Base-by-base conservation (phyloP, 1,284 basidiomycete genomes). In the Gymnopus androsaceus region DNA sequence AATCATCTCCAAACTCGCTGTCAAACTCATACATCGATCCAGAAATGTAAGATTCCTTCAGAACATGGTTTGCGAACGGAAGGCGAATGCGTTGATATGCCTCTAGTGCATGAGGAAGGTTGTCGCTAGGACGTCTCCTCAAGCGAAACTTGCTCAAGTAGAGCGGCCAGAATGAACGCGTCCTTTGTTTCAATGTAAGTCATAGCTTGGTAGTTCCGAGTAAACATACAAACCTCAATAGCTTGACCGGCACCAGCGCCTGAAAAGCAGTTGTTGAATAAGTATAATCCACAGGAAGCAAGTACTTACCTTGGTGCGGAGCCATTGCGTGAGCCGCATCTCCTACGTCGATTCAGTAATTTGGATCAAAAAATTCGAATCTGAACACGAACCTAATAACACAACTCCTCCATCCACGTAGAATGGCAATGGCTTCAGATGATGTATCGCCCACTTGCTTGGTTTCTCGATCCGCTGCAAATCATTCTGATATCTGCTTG, bases 391-490 rank as follows among this genome's bases (percentile, higher is more conserved):
- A n/a, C 80, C 79, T 6, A 78, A 51, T 12, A 81, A 63, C 7
- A 73, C 75, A 15, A 80, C 69, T 2, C 66, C 62, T 1, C 69
- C 70, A 25, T 65, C 61, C 11, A 71, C 69, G 48, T 72, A 78
- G 44, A 70, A 73, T 1, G 68, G 69, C 11, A 80, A 63, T 6
- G 72, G 68, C 4, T 57, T 60, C 4, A 78, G 58, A 49, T 73
- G 69, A 54, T 78, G 74, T 17, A 80, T 69, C 0, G 74, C 75
- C 79, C 78, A 81, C 30, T 69, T 69, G n/a, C 67, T 69, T 1
- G 77, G 73, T 23, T 68, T 69, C 17, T 73, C 66, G 47, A 79
- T 73, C 53, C 70, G 73, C 73, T 71, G 38, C 4, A 42, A 33
- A 25, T 17, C 12, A 19, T 31, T 11, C 14, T 21, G 23, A n/a